Conservation (phyloP, 2,329 filamentous ascomycete species). For the Pestalotiopsis sp. region DNA sequence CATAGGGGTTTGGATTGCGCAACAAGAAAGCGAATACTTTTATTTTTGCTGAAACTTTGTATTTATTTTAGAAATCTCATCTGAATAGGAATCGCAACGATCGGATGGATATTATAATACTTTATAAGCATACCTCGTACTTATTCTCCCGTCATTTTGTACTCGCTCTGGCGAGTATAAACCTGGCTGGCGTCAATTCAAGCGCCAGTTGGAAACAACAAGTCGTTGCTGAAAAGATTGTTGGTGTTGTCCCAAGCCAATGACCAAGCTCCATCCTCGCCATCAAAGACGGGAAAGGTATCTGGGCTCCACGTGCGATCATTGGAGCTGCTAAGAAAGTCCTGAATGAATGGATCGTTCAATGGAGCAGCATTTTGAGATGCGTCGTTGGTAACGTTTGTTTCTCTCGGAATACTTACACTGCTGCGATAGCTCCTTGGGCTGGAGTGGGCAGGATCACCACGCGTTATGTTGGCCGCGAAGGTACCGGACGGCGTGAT, state of each 20-base stretch:
- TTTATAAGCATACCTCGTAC: no score
- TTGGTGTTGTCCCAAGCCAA: conserved; percentile 16
- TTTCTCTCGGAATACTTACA: not conserved
- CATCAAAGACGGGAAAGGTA: conserved; percentile 8
- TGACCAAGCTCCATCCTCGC: conserved; percentile 16
- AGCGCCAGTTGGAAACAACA: not conserved
- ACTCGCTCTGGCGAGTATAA: no score
- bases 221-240: not conserved
- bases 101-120: no score
- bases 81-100: no score
- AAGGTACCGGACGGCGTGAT: conserved; percentile 17
- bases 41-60: no score
- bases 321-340: conserved; percentile 16
- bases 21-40: no score
- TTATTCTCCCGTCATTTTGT: no score
- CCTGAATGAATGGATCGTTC: conserved; percentile 17
- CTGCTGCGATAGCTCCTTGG: not conserved
- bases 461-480: conserved; percentile 14
- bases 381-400: not conserved
- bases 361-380: conserved; percentile 10
- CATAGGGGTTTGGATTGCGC: no score
- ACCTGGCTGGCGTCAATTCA: not conserved
- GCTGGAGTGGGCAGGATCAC: not conserved
- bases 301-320: conserved; percentile 12
- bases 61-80: no score